Percentiles rank a stretch among this genome's conserved stretches.
These are phyloP conservation scores for Aspergillus mulundensis DNA, from an alignment of 495 filamentous ascomycete species.

Conservation along the genomic window DNA sequence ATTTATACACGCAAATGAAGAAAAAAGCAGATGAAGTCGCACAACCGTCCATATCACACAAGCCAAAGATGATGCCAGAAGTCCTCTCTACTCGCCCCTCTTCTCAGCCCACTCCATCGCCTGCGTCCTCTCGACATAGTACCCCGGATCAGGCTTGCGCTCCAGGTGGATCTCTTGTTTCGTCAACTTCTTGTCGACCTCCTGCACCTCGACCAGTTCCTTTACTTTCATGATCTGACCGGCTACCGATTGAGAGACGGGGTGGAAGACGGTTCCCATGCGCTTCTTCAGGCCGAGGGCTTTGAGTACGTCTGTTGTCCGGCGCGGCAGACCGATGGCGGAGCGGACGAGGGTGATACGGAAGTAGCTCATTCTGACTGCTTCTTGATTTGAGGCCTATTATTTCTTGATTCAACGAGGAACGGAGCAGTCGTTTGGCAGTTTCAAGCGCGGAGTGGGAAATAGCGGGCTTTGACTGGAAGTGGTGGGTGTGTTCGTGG, in stretches of 20 bases:
- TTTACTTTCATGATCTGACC: conserved; percentile 98
- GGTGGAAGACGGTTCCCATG: conserved; percentile 86
- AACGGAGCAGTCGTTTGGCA: background rate
- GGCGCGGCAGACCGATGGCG: conserved; percentile 84
- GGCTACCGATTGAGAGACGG: conserved; percentile 75
- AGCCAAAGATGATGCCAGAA: conserved; percentile 9
- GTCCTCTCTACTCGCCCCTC: conserved; percentile 15
- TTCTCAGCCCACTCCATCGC: conserved; percentile 28
- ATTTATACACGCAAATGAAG: background rate
- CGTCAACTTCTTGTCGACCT: conserved; percentile 69
- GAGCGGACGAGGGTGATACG: conserved; percentile 91
- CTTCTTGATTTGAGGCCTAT: background rate
- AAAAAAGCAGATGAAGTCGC: background rate
- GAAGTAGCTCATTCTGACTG: conserved; percentile 76
- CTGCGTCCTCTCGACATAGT: conserved; percentile 69
- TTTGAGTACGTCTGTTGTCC: conserved; percentile 76
- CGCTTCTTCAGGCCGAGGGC: conserved; percentile 88
- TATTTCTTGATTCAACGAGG: background rate
- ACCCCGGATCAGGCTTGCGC: conserved; percentile 79
- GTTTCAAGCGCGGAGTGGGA: background rate
- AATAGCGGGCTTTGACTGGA: background rate
- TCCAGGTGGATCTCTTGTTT: conserved; percentile 68
- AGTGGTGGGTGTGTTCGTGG: background rate
- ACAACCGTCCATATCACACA: background rate
- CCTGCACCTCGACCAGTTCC: conserved; percentile 82